These are phyloP conservation scores for Argentina anserina DNA, from an alignment of 306 rosid genomes.

Conservation along the genomic window DNA sequence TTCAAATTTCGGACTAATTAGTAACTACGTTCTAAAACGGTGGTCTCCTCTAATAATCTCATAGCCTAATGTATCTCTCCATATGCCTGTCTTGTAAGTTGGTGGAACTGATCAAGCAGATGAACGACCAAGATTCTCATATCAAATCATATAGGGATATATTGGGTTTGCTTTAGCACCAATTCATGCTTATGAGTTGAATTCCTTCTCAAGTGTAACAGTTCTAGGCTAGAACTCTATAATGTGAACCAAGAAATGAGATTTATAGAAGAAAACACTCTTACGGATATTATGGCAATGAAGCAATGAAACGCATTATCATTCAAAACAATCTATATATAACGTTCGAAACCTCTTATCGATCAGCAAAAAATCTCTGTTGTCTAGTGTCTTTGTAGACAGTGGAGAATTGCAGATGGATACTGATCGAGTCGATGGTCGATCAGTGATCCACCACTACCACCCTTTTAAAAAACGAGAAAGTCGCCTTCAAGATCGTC, in stretches of 20 bases:
- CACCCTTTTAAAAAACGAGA: conserved; percentile 14
- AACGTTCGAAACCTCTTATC: neutral
- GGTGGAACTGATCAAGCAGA: neutral
- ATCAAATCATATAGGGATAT: neutral
- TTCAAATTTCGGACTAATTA: neutral
- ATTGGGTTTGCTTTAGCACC: neutral
- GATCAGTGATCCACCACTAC: neutral
- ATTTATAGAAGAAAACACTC: neutral
- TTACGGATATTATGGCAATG: conserved; percentile 7
- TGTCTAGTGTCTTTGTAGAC: conserved; percentile 13
- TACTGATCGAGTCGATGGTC: neutral
- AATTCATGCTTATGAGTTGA: neutral
- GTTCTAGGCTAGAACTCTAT: neutral
- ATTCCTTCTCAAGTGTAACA: neutral
- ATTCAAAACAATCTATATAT: conserved; percentile 11
- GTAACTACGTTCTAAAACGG: neutral
- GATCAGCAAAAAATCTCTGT: neutral
- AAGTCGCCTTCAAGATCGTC: conserved; percentile 26
- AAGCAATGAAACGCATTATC: conserved; percentile 29
- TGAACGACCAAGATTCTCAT: neutral
- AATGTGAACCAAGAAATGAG: neutral
- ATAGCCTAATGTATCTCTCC: neutral
- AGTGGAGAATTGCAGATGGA: neutral
- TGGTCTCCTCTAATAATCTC: neutral
- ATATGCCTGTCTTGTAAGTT: too few relatives aligned